A percentile compares a stretch with the other conserved stretches of the same genome.
Evolutionary conservation across 306 rosid genomes (phyloP).

Genomic region (Cicer judaicum): DNA sequence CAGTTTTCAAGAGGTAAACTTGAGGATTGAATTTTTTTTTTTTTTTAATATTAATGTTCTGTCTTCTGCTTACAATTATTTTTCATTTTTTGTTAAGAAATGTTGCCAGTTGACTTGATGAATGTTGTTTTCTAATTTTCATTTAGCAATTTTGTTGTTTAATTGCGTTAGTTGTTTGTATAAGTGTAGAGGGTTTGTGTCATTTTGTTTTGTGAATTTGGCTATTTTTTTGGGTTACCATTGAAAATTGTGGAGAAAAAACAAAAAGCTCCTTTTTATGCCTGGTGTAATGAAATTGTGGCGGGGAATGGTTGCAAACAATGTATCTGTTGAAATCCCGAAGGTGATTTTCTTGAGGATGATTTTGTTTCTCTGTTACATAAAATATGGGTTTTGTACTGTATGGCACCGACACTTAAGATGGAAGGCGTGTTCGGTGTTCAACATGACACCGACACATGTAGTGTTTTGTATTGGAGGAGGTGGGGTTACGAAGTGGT

Average conservation of each 20-base stretch:
- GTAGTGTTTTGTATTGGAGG: not conserved
- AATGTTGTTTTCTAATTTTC: not conserved
- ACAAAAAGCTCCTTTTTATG: too few species aligned
- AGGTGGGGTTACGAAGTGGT: not conserved
- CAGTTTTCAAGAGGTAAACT: conserved; percentile 69
- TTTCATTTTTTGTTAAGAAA: conserved; percentile 6
- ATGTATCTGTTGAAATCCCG: conserved; percentile 6
- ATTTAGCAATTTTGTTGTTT: conserved; percentile 11
- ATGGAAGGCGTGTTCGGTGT: too few species aligned
- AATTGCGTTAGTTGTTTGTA: conserved; percentile 9
- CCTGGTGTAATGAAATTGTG: conserved; percentile 1
- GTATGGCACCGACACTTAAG: too few species aligned
- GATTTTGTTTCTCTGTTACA: not conserved
- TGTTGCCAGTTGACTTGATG: conserved; percentile 12
- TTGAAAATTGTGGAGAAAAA: not conserved
- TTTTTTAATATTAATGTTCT: not conserved
- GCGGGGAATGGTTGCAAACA: not conserved
- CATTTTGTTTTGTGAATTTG: conserved; percentile 37
- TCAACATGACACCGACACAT: too few species aligned
- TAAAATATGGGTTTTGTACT: conserved; percentile 1
- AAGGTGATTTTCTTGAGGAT: not conserved
- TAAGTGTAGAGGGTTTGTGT: not conserved
- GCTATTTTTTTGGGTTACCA: conserved; percentile 1
- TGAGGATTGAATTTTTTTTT: not conserved
- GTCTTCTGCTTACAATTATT: not conserved